Conservation (phyloP, 2,329 filamentous ascomycete genomes). For the Alternaria novae-zelandiae region DNA sequence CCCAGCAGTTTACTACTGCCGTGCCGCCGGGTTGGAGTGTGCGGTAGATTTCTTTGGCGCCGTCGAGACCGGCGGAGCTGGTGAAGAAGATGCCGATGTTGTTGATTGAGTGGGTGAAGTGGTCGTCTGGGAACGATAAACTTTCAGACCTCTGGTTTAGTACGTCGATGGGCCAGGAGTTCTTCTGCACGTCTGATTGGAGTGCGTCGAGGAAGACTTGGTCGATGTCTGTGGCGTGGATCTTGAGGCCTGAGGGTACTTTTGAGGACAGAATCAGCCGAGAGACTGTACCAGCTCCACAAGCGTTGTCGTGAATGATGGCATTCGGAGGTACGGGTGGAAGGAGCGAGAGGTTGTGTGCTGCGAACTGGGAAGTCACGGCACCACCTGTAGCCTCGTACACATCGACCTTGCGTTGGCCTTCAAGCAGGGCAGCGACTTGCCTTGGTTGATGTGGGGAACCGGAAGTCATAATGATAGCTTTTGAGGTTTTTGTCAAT, state of each 20-base stretch:
- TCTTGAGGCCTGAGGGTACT: slow-evolving; percentile 16
- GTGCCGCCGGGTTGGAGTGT: slow-evolving; percentile 48
- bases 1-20: slow-evolving; percentile 49
- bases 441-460: slow-evolving; percentile 26
- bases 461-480: slow-evolving; percentile 19
- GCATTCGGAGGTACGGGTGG: slow-evolving; percentile 31
- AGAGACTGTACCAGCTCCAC: slow-evolving; percentile 40
- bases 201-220: slow-evolving; percentile 34
- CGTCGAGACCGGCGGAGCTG: slow-evolving; percentile 32
- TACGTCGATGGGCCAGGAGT: slow-evolving; percentile 34
- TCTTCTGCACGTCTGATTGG: slow-evolving; percentile 7
- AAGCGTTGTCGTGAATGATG: slow-evolving; percentile 46
- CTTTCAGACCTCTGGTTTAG: slow-evolving; percentile 25
- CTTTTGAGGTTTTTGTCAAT: not conserved
- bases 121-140: slow-evolving; percentile 31
- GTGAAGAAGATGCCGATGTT: slow-evolving; percentile 52
- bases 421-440: slow-evolving; percentile 29
- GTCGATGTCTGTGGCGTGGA: slow-evolving; percentile 42
- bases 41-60: slow-evolving; percentile 47
- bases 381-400: slow-evolving; percentile 40
- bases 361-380: slow-evolving; percentile 35
- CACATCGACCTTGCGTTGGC: slow-evolving; percentile 29
- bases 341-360: slow-evolving; percentile 36
- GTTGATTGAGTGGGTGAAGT: slow-evolving; percentile 50
- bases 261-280: slow-evolving; percentile 25